phyloP scores from a whole-genome alignment of 495 filamentous ascomycete genomes.

The Penicillium herquei region DNA sequence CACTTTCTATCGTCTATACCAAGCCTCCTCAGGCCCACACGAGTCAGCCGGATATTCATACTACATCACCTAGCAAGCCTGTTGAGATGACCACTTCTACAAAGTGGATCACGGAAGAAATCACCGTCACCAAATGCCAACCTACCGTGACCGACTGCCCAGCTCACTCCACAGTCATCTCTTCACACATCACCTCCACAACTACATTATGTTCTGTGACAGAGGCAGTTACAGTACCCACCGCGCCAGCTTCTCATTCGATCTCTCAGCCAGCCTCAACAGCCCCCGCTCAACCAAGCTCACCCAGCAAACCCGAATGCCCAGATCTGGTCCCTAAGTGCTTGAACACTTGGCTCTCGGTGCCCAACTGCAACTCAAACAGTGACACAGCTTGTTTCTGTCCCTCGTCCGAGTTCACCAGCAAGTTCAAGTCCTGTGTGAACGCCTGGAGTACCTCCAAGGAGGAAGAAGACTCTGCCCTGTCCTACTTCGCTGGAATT shows the following conservation, averaged over 20 bases:
- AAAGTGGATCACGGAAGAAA: constrained; percentile 52
- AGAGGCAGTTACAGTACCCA: constrained; percentile 18
- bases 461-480: constrained; percentile 61
- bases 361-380: constrained; percentile 79
- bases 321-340: constrained; percentile 80
- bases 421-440: constrained; percentile 77
- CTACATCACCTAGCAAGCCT: constrained; percentile 3
- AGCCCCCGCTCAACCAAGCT: constrained; percentile 8
- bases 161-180: constrained; percentile 46
- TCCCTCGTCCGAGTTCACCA: constrained; percentile 69
- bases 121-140: constrained; percentile 28
- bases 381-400: constrained; percentile 84
- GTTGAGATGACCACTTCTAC: constrained; percentile 50
- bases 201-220: constrained; percentile 51
- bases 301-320: constrained; percentile 38
- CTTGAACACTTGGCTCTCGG: constrained; percentile 85
- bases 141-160: constrained; percentile 45
- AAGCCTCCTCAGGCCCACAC: no score
- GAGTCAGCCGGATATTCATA: neutral
- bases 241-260: neutral
- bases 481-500: constrained; percentile 86
- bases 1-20: no score
- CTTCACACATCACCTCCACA: constrained; percentile 50
- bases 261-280: constrained; percentile 21
- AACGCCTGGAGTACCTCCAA: constrained; percentile 68